phyloP scores from a whole-genome alignment of 2,329 filamentous ascomycete species.

The Ophiosphaerella herpotricha region DNA sequence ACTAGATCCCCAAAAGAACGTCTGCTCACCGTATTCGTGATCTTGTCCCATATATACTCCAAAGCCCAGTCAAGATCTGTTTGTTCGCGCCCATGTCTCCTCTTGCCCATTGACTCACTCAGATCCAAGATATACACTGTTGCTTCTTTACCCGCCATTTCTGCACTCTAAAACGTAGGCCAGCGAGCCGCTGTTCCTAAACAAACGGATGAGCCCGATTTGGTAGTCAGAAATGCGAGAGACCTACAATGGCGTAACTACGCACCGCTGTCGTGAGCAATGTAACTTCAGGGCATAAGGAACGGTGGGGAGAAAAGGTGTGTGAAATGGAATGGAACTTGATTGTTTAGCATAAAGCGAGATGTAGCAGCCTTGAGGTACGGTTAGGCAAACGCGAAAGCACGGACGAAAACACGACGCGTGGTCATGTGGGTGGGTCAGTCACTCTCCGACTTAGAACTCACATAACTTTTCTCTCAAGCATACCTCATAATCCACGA shows the following conservation, averaged over 20 bases:
- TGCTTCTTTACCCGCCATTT: constrained; percentile 93
- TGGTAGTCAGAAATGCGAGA: too few relatives aligned
- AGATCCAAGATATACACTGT: constrained; percentile 91
- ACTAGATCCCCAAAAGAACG: constrained; percentile 27
- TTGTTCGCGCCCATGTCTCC: constrained; percentile 70
- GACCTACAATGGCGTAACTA: too few relatives aligned
- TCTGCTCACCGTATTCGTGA: constrained; percentile 70
- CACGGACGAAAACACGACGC: constrained; percentile 23
- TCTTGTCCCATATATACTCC: constrained; percentile 94
- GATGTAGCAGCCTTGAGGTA: constrained; percentile 17
- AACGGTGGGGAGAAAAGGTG: not conserved
- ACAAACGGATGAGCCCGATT: too few relatives aligned
- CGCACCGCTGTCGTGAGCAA: too few relatives aligned
- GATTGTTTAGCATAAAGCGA: constrained; percentile 1
- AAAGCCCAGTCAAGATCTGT: constrained; percentile 88
- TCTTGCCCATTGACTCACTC: constrained; percentile 79
- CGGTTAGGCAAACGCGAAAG: constrained; percentile 32
- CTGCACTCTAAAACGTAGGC: not conserved
- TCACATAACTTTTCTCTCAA: too few relatives aligned
- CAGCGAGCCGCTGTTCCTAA: too few relatives aligned
- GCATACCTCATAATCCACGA: too few relatives aligned
- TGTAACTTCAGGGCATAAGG: not conserved
- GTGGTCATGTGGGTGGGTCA: constrained; percentile 18
- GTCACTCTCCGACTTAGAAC: not conserved
- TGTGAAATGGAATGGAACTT: constrained; percentile 1